Base-by-base conservation (phyloP, 1,139 yeast species). In the Magnusiomyces magnusii region DNA sequence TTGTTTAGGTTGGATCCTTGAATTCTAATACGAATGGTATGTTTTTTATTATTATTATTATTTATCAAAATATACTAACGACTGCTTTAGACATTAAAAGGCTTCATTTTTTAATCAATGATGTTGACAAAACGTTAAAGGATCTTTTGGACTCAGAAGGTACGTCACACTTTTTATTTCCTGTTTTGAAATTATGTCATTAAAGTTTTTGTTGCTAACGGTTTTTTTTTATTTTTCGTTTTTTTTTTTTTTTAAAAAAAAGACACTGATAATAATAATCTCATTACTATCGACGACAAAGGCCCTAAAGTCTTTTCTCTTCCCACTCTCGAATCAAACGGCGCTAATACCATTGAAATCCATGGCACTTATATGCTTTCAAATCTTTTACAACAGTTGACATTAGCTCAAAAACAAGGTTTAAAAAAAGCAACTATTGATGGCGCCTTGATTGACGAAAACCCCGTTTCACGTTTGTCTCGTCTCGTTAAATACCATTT, bases 321-420 rank as follows among this genome's bases (percentile, higher is more conserved):
- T 50, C 96, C 96, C 5, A 89, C 97, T 0, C 5, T 39, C 3
- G 87, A 87, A 69, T 88, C 96, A 1, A 82, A 85, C 65, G 97
- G 97, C 1, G 87, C 75, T 72, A 84, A 82, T 53, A 85, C 83
- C 66, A 79, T 82, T 53, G 89, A 86, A 58, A 79, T 92, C 58
- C 77, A 96, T 63, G 98, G 98, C 17, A 91, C 97, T 0, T 92
- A 92, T 69, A 88, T 88, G 93, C 77, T 92, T 57, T 87, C 96
- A 1, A 92, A 92, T 71, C 74, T 92, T 57, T 78, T 92, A 60
- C 97, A 92, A 74, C 97, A 92, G 73, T 78, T 92, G 65, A 90
- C 97, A 1, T 83, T 91, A 64, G 97, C 97, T 23, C 83, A 87
- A 69, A 77, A 87, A 63, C 80, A 84, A 69, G 97, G 97, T 10